Percentiles rank a stretch among this genome's conserved stretches.
These are phyloP conservation scores for Pythium vanterpoolii DNA, from an alignment of 352 stramenopile species.

Conservation along the genomic window DNA sequence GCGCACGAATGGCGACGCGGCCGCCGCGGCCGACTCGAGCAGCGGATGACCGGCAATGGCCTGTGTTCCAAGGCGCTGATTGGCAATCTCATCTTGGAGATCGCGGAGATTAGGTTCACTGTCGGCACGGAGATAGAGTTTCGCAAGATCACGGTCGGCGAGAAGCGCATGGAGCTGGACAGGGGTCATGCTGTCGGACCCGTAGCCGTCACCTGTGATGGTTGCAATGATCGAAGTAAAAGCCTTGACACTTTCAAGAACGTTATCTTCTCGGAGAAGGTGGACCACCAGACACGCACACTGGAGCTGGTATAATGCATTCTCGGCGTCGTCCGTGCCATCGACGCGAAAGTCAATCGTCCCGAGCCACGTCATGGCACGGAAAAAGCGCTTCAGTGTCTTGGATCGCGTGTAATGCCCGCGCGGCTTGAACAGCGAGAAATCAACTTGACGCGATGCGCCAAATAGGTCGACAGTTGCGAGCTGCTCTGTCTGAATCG, in stretches of 20 bases:
- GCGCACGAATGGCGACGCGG: neutral
- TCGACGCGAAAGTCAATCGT: slow-evolving; percentile 27
- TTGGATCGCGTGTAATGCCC: slow-evolving; percentile 25
- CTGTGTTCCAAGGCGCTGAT: slow-evolving; percentile 9
- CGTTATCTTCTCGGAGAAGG: slow-evolving; percentile 12
- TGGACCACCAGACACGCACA: slow-evolving; percentile 19
- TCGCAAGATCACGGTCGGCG: slow-evolving; percentile 2
- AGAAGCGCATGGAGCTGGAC: slow-evolving; percentile 18
- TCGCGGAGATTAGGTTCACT: neutral
- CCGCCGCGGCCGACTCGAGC: slow-evolving; percentile 1
- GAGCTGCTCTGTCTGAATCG: neutral
- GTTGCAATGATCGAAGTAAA: slow-evolving; percentile 11
- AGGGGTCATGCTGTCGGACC: slow-evolving; percentile 22
- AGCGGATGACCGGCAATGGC: slow-evolving; percentile 20
- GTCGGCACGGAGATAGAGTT: neutral
- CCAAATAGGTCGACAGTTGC: slow-evolving; percentile 7
- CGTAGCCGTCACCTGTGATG: slow-evolving; percentile 15
- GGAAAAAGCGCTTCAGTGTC: slow-evolving; percentile 18
- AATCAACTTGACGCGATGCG: slow-evolving; percentile 19
- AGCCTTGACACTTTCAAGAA: neutral
- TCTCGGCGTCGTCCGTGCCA: slow-evolving; percentile 12
- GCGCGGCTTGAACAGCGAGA: slow-evolving; percentile 30
- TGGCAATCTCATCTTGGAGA: slow-evolving; percentile 21
- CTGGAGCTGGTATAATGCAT: slow-evolving; percentile 20
- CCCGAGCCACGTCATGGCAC: slow-evolving; percentile 23